Percentiles rank a stretch among this genome's conserved stretches.
These are phyloP conservation scores for Globisporangium yorkense DNA, from an alignment of 352 stramenopile genomes.

Conservation along the genomic window DNA sequence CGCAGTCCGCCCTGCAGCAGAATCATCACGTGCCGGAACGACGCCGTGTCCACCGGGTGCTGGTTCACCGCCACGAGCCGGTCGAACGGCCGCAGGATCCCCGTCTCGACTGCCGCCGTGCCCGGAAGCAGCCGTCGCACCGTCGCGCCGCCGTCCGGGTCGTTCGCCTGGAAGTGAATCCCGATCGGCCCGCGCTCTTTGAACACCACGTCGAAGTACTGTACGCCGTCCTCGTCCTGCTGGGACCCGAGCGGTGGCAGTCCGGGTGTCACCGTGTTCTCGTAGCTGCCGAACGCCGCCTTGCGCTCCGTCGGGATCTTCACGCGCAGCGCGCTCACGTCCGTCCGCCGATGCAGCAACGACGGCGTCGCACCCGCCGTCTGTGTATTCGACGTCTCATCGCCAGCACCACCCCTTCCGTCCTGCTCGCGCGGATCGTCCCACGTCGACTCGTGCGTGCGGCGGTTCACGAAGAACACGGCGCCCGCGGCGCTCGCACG, in stretches of 20 bases:
- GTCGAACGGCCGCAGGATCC: slow-evolving; percentile 52
- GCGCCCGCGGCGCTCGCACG: slow-evolving; percentile 55
- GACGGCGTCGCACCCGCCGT: slow-evolving; percentile 1
- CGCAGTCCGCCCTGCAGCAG: slow-evolving; percentile 69
- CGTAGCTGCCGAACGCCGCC: slow-evolving; percentile 2
- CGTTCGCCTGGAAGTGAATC: slow-evolving; percentile 80
- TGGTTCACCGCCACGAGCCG: slow-evolving; percentile 78
- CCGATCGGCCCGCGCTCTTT: slow-evolving; percentile 64
- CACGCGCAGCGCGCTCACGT: slow-evolving; percentile 1
- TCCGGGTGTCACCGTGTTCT: slow-evolving; percentile 7
- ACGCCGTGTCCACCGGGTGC: slow-evolving; percentile 49
- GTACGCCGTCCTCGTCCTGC: slow-evolving; percentile 6
- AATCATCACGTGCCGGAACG: slow-evolving; percentile 80
- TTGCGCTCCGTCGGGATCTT: slow-evolving; percentile 8
- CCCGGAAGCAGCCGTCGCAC: slow-evolving; percentile 53
- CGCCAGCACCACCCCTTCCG: too few species aligned
- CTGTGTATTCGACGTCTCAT: not conserved
- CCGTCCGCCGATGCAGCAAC: not conserved
- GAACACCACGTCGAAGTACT: slow-evolving; percentile 68
- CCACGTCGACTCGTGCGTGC: slow-evolving; percentile 72
- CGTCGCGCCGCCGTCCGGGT: slow-evolving; percentile 52
- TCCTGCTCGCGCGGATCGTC: slow-evolving; percentile 44
- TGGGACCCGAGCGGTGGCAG: not conserved
- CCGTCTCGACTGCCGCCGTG: slow-evolving; percentile 44
- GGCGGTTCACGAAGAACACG: slow-evolving; percentile 78